A percentile compares a stretch with the other conserved stretches of the same genome.
Conservation (phyloP, 1,284 basidiomycete species). For the Sphaerobolus stellatus region DNA sequence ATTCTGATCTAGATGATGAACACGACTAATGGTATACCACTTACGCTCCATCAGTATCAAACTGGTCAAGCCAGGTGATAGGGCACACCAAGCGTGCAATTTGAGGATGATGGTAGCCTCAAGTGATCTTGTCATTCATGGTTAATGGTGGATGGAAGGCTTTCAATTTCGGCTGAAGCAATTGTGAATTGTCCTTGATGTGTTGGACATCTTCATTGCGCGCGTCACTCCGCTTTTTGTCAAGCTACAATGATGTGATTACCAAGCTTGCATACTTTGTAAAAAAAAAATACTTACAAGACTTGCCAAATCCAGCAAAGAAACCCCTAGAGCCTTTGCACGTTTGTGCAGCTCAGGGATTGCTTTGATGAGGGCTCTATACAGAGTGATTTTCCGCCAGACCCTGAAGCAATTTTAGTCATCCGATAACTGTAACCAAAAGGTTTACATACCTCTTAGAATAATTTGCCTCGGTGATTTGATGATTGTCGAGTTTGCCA, state of each 20-base stretch:
- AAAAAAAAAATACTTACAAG: not conserved
- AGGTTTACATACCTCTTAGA: too few species aligned
- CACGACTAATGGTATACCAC: not conserved
- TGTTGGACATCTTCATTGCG: not conserved
- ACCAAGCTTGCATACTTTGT: not conserved
- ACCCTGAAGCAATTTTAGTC: too few species aligned
- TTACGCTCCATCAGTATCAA: not conserved
- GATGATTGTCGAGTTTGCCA: too few species aligned
- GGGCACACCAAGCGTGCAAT: conserved; percentile 1
- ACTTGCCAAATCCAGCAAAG: not conserved
- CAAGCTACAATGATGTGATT: not conserved
- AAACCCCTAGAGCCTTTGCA: too few species aligned
- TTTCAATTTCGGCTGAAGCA: not conserved
- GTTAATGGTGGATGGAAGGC: not conserved
- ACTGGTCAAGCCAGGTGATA: not conserved
- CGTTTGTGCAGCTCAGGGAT: too few species aligned
- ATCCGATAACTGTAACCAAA: too few species aligned
- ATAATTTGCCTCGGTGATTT: too few species aligned
- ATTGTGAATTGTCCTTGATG: not conserved
- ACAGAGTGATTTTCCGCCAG: too few species aligned
- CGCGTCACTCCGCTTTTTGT: not conserved
- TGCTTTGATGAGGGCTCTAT: too few species aligned
- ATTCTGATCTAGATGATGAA: not conserved
- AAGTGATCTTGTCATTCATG: not conserved
- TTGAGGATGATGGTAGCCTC: not conserved